Base-by-base conservation (phyloP, 1,284 basidiomycete genomes). In the Meira miltonrushii region DNA sequence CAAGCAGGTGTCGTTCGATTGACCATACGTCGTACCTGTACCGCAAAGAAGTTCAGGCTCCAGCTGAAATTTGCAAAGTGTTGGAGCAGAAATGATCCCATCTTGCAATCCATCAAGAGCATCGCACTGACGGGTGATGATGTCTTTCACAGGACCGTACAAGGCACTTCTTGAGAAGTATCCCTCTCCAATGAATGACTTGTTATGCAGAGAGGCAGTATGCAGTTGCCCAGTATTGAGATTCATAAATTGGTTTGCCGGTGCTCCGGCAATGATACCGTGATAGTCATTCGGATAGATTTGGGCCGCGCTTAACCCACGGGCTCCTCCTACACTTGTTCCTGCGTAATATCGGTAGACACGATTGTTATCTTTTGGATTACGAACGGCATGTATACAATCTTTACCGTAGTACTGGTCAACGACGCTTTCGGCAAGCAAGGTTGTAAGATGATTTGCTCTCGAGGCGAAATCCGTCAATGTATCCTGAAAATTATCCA, bases 101-200 rank as follows among this genome's bases (percentile, higher is more conserved):
- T 80, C 79, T 38, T 41, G 38, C 9, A 75, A 67, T 12, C 79
- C 79, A 54, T 80, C 79, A 17, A 80, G 52, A 0, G 15, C 50
- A 57, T 80, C 79, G 59, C 79, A 80, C 57, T 80, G 78, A 2
- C 58, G 55, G 8, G 79, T 55, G 1, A 80, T 67, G 28, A 75
- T 72, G 43, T 64, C 52, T 6, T 72, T 54, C 11, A 79, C 55
- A 9, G 66, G 17, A 10, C 21, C 49, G 17, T 39, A 41, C 1
- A 59, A 23, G 9, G 41, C 21, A n/a, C 47, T 44, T 17, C 43
- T 8, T 25, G 37, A n/a, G 54, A 65, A 56, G 17, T 17, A 64
- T 10, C 61, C 63, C 12, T 37, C 53, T 19, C 43, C 49, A 13
- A 57, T 53, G 12, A 21, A 12, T 8, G 13, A 25, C 21, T 54